Base-by-base conservation (phyloP, 2,329 filamentous ascomycete genomes). In the Pseudocercospora crystallina region DNA sequence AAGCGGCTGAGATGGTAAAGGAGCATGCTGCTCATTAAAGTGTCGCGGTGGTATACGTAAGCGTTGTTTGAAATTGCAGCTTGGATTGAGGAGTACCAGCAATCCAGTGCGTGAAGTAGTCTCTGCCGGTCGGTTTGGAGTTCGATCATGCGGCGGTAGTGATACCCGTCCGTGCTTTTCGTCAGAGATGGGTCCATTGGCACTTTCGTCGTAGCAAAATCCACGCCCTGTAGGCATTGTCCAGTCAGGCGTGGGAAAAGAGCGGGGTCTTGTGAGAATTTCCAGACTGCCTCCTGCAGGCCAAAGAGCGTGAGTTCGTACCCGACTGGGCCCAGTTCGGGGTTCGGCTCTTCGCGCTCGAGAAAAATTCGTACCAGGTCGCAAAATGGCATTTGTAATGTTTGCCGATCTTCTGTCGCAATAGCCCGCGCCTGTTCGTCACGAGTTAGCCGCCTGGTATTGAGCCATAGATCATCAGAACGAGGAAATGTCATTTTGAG, bases 251-350 rank as follows among this genome's bases (percentile, higher is more conserved):
- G 37, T 42, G 53, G 49, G 39, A 55, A 58, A 8, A 55, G 43
- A 5, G 52, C 52, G 12, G 52, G 49, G 11, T 58, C 55, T n/a
- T 58, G 55, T n/a, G 52, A 51, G 43, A 55, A 55, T 32, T 47
- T 43, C 55, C 55, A 58, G 5, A 58, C 55, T 5, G 46, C 49
- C 37, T 55, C 52, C 30, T 58, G 55, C 5, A 58, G 43, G 7
- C 55, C 55, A 39, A 55, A 55, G 12, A 58, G 43, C n/a, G 47
- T 39, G 14, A 55, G 47, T 17, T 58, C 52, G 30, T 55, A 47
- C 3, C 53, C 52, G 8, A 55, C 49, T 3, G 55, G 52, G 9
- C 49, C 47, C 10, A 58, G 49, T 7, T 43, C 43, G 8, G 52
- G 55, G 14, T 55, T 50, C 14, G 47, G 17, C 40, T 58, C 55